Evolutionary conservation across 805 yeast genomes (phyloP), one percentile per base, ranked within the genome.

Genomic region (Hanseniaspora occidentalis): DNA sequence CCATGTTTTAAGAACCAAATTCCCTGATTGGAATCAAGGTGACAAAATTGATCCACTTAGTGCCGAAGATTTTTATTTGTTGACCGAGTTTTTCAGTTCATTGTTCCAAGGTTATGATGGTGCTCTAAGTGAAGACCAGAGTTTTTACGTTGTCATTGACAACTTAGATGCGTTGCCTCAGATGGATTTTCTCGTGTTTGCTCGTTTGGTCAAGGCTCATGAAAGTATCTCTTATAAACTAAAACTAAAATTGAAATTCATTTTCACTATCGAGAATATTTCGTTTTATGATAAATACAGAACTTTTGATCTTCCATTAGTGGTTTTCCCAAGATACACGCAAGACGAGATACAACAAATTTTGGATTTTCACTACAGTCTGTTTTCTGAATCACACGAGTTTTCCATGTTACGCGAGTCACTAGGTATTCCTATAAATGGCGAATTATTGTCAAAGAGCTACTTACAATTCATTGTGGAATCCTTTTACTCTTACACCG

Each of bases 141-240:
- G 43, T 37, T 39, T 52, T 13, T 52, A 43, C 36, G 40, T 57
- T n/a, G 41, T 56, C 2, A 45, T 50, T 26, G 63, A 58, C 48
- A 61, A 60, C 10, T 47, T 58, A 19, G 62, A 58, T 38, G 46
- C 46, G 22, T 43, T 57, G n/a, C 55, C 53, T 35, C 61, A 58
- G 42, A 36, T 58, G 8, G 61, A 58, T 41, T 54, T 54, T 3
- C 51, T 50, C 13, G 41, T 56, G 10, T 43, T 56, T 14, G 45
- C 49, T 18, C 54, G 50, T 26, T 49, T 56, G 33, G 31, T 57
- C 2, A 53, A 51, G 37, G 31, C 57, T 16, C 50, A 51, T 39
- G 60, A 56, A 45, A 37, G 48, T 14, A 29, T 58, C 19, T 45
- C 49, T 8, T 9, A 36, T n/a, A 29, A 42, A 13, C 39, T 44